phyloP scores from a whole-genome alignment of 805 yeast genomes.

The Sugiyamaella mastotermitis region DNA sequence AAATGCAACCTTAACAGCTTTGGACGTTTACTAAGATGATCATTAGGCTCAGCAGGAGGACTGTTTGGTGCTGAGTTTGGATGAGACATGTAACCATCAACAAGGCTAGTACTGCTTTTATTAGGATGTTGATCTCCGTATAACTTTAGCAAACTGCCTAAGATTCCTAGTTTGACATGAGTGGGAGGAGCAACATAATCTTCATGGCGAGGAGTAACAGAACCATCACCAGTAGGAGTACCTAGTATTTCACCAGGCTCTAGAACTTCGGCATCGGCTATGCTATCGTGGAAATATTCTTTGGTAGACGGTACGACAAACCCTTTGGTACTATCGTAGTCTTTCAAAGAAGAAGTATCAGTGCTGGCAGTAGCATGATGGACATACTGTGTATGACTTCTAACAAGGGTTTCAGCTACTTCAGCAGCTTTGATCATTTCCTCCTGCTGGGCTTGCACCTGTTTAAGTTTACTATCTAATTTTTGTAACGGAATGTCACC shows the following conservation, averaged over 20 bases:
- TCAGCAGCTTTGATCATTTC: constrained; percentile 14
- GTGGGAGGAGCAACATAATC: constrained; percentile 55
- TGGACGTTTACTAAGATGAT: constrained; percentile 6
- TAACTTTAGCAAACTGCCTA: constrained; percentile 67
- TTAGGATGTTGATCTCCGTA: constrained; percentile 36
- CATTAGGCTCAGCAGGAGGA: neutral
- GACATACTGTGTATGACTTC: constrained; percentile 10
- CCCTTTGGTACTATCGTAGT: constrained; percentile 9
- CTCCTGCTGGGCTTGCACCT: constrained; percentile 9
- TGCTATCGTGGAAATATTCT: constrained; percentile 19
- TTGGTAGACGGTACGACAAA: constrained; percentile 24
- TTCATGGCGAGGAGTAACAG: constrained; percentile 22
- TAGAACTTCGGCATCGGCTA: constrained; percentile 28
- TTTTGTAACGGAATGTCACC: constrained; percentile 22
- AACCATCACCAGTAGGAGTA: constrained; percentile 12
- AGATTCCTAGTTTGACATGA: constrained; percentile 77
- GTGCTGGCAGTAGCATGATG: neutral
- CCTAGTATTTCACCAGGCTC: constrained; percentile 7
- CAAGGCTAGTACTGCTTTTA: constrained; percentile 3
- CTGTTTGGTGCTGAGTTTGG: constrained; percentile 1
- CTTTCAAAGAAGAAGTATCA: neutral
- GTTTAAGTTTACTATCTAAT: constrained; percentile 15
- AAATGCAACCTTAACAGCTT: constrained; percentile 10
- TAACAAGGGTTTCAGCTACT: constrained; percentile 18
- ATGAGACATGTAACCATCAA: constrained; percentile 1